A percentile compares a stretch with the other conserved stretches of the same genome.
Conservation (phyloP, 306 rosid genomes). For the Macrotyloma uniflorum region DNA sequence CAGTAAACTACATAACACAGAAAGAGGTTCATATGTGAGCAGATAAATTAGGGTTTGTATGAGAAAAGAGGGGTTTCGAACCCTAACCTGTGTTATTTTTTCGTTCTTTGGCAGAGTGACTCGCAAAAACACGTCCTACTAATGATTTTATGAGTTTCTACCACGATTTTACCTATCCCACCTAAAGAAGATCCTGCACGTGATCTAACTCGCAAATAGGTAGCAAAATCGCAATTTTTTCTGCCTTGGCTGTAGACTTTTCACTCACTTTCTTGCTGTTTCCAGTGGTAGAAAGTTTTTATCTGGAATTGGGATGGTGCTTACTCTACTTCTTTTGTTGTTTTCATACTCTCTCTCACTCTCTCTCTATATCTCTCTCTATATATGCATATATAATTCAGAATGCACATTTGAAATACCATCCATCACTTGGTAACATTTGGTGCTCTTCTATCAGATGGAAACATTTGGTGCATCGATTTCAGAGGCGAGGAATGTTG, state of each 20-base stretch:
- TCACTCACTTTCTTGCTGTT: background rate
- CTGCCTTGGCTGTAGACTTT: background rate
- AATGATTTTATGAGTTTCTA: background rate
- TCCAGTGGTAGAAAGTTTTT: background rate
- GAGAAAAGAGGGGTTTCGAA: background rate
- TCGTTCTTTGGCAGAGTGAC: background rate
- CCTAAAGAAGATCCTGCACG: background rate
- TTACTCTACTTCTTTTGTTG: background rate
- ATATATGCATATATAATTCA: background rate
- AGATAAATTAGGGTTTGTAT: background rate
- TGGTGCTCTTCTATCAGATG: conserved; percentile 40
- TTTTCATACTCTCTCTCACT: background rate
- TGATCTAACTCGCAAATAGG: background rate
- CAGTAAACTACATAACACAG: background rate
- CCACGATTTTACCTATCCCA: background rate
- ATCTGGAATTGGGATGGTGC: background rate
- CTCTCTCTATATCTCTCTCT: too few species aligned
- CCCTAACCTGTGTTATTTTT: background rate
- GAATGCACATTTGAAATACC: background rate
- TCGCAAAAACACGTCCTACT: background rate
- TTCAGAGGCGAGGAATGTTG: conserved; percentile 35
- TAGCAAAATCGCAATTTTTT: background rate
- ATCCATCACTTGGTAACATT: background rate
- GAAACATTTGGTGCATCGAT: conserved; percentile 47
- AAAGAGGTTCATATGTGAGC: background rate